These are phyloP conservation scores for Thalassiosira livingstoniorum DNA, from an alignment of 352 stramenopile genomes.

Conservation along the genomic window DNA sequence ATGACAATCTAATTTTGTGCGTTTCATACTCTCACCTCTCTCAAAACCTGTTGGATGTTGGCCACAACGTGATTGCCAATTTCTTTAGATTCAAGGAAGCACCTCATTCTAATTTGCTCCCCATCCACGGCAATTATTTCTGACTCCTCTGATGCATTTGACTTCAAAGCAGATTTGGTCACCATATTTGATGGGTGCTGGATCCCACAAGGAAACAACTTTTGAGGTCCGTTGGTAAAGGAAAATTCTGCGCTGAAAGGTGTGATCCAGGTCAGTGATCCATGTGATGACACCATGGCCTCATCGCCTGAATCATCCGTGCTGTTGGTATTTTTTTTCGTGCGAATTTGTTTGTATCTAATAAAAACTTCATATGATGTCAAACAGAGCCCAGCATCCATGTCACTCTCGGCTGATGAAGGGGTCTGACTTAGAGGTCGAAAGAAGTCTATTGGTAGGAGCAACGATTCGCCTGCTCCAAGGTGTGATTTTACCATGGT, in stretches of 20 bases:
- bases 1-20: no score
- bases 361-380: slow-evolving; percentile 75
- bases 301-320: slow-evolving; percentile 41
- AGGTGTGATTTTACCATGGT: slow-evolving; percentile 43
- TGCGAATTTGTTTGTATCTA: slow-evolving; percentile 64
- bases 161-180: slow-evolving; percentile 17
- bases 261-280: slow-evolving; percentile 65
- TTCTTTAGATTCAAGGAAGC: slow-evolving; percentile 54
- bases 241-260: slow-evolving; percentile 70
- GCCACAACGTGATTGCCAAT: slow-evolving; percentile 47
- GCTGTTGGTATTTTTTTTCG: slow-evolving; percentile 26
- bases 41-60: slow-evolving; percentile 60
- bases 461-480: slow-evolving; percentile 48
- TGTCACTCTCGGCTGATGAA: slow-evolving; percentile 20
- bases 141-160: slow-evolving; percentile 7
- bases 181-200: slow-evolving; percentile 65
- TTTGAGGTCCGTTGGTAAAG: slow-evolving; percentile 39
- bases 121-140: slow-evolving; percentile 69
- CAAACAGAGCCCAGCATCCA: slow-evolving; percentile 47
- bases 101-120: slow-evolving; percentile 58
- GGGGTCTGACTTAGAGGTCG: slow-evolving; percentile 41
- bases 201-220: slow-evolving; percentile 64
- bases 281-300: slow-evolving; percentile 64
- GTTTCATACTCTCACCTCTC: slow-evolving; percentile 65
- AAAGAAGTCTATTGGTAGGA: slow-evolving; percentile 76